Percentiles rank a stretch among this genome's conserved stretches.
phyloP scores from a whole-genome alignment of 495 filamentous ascomycete species.

The Penicillium nucicola region DNA sequence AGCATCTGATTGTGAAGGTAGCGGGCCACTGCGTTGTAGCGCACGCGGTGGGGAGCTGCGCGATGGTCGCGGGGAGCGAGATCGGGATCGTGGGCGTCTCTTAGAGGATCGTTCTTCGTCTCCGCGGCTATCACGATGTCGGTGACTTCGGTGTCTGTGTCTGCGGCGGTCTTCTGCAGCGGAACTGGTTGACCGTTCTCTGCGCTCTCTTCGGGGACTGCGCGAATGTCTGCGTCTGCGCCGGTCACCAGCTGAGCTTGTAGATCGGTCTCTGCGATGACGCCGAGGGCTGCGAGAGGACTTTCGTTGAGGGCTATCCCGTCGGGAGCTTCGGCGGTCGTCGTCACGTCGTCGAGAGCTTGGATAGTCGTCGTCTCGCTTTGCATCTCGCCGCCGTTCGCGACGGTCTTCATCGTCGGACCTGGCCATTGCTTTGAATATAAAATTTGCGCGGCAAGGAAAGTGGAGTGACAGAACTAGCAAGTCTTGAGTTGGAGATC shows the following conservation, averaged over 20 bases:
- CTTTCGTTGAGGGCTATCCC: slow-evolving; percentile 18
- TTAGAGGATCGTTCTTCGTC: slow-evolving; percentile 23
- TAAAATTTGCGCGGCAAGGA: not conserved
- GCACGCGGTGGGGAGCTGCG: slow-evolving; percentile 25
- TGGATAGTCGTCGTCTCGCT: slow-evolving; percentile 19
- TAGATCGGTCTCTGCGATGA: slow-evolving; percentile 20
- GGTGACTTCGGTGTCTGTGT: slow-evolving; percentile 31
- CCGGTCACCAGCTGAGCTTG: slow-evolving; percentile 18
- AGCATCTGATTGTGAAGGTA: slow-evolving; percentile 69
- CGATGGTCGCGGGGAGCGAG: slow-evolving; percentile 33
- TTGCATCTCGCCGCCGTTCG: slow-evolving; percentile 22
- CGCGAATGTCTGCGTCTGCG: slow-evolving; percentile 19
- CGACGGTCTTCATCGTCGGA: slow-evolving; percentile 16
- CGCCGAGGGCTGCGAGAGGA: slow-evolving; percentile 29
- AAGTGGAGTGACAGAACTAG: not conserved
- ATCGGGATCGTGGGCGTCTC: slow-evolving; percentile 25
- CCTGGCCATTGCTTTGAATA: slow-evolving; percentile 16
- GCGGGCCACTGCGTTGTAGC: slow-evolving; percentile 48
- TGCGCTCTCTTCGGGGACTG: slow-evolving; percentile 26
- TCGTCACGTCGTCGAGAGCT: slow-evolving; percentile 31
- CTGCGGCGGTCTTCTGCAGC: slow-evolving; percentile 25
- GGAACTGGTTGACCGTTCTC: slow-evolving; percentile 22
- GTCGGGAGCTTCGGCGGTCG: slow-evolving; percentile 29
- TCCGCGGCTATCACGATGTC: slow-evolving; percentile 26
- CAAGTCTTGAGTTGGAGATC: not conserved